Conservation (phyloP, 176 grass and related monocot species). For the Eragrostis curvula region DNA sequence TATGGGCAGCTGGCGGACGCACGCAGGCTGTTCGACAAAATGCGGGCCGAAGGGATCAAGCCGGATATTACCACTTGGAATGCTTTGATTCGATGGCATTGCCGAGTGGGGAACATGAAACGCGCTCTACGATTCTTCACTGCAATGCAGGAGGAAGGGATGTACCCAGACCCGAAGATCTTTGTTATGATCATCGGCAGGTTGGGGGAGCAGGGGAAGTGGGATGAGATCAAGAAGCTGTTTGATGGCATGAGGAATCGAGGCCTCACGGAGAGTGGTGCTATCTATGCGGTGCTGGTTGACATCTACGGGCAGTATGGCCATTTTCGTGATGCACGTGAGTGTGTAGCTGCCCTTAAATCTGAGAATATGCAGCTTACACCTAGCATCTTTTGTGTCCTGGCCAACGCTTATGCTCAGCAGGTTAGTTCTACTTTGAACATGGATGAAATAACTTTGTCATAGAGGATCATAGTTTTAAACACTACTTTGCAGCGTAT, state of each 20-base stretch:
- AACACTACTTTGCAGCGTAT: not conserved
- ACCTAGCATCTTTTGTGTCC: conserved; percentile 70
- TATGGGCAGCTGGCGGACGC: conserved; percentile 63
- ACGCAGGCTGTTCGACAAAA: conserved; percentile 76
- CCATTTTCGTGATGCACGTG: conserved; percentile 55
- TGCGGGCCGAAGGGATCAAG: conserved; percentile 56
- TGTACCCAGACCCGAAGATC: conserved; percentile 82
- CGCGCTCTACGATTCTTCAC: conserved; percentile 65
- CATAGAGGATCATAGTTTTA: not conserved
- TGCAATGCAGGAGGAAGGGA: conserved; percentile 76
- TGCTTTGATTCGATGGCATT: conserved; percentile 74
- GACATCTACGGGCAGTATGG: conserved; percentile 96
- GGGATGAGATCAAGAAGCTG: conserved; percentile 74
- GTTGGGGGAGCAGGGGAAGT: conserved; percentile 88
- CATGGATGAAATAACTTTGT: not conserved
- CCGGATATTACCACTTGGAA: conserved; percentile 88
- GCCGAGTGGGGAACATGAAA: conserved; percentile 65
- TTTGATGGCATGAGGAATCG: conserved; percentile 72
- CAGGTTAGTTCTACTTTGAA: conserved; percentile 47
- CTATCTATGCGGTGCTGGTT: conserved; percentile 75
- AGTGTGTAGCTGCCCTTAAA: conserved; percentile 83
- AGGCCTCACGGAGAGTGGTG: conserved; percentile 69
- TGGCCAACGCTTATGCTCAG: conserved; percentile 81
- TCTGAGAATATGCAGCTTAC: conserved; percentile 63
- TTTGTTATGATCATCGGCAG: conserved; percentile 62